Percentiles rank a stretch among this genome's conserved stretches.
These are phyloP conservation scores for Lactarius hatsudake DNA, from an alignment of 768 basidiomycete species.

Conservation along the genomic window DNA sequence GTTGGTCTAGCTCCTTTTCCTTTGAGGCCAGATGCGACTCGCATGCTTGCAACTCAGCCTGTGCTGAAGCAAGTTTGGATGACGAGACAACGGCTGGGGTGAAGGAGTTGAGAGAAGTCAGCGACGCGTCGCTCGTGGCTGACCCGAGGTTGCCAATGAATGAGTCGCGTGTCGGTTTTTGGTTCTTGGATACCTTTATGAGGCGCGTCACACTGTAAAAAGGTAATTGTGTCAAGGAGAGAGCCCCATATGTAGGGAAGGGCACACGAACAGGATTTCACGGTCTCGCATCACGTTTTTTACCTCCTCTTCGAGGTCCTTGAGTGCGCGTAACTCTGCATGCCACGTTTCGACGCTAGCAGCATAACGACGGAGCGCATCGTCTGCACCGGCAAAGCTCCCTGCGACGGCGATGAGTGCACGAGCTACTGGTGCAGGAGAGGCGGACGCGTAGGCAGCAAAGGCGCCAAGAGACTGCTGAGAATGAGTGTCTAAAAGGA, in stretches of 20 bases:
- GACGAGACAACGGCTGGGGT: conserved; percentile 10
- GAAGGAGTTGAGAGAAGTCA: conserved; percentile 26
- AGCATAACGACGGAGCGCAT: conserved; percentile 62
- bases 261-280: conserved; percentile 67
- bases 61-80: conserved; percentile 60
- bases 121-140: conserved; percentile 40
- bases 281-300: conserved; percentile 66
- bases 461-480: conserved; percentile 61
- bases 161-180: conserved; percentile 41
- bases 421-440: conserved; percentile 51
- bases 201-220: conserved; percentile 65
- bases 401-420: conserved; percentile 54
- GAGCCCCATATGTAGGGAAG: background rate
- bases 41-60: conserved; percentile 79
- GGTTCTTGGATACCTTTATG: conserved; percentile 71
- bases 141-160: conserved; percentile 40
- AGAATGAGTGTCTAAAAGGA: conserved; percentile 52
- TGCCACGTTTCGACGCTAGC: conserved; percentile 63
- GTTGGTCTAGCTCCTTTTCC: conserved; percentile 57
- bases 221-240: background rate
- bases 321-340: conserved; percentile 56
- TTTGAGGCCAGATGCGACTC: conserved; percentile 69
- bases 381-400: conserved; percentile 60
- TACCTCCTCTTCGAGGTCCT: conserved; percentile 70
- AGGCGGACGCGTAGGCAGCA: conserved; percentile 70